Evolutionary conservation across 2,329 filamentous ascomycete species (phyloP), one percentile per base, ranked within the genome.

Genomic region (Apiospora koreana): DNA sequence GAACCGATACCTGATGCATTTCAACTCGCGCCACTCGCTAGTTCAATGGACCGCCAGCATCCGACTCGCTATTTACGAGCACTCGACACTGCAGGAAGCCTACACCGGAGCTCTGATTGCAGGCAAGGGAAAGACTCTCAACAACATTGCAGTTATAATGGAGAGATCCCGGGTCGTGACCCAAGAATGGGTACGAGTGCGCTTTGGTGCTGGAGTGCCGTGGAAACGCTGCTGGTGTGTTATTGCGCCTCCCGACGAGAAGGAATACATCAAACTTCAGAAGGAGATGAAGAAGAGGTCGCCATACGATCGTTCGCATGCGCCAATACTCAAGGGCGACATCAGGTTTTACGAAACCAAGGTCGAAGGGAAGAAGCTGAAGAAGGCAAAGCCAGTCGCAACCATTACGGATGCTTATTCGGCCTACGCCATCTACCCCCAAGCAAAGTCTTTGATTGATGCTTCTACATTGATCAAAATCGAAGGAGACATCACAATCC

Each of bases 141-240:
- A 98, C 84, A 96, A 94, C 78, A 98, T 98, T 78, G 92, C 92
- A 75, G 83, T 91, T 35, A 95, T 99, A 74, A 93, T 98, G 88
- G 94, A 97, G 75, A 90, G 93, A 65, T 88, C 92, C 25, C 91
- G 87, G 70, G 88, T 93, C 75, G 92, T 91, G 75, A 89, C 93
- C 50, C 94, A 97, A 79, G 94, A 97, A 78, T 99, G 96, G 96
- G 94, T 95, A 23, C 89, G 96, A 73, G 96, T 99, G 68, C 89
- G 96, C 71, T 99, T 99, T 77, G 96, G 96, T 50, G 95, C 96
- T 42, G 96, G 96, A 65, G 97, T 96, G 12, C 95, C 95, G 0
- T 99, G 96, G 96, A 91, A 93, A 78, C 92, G 95, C 48, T 99
- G 95, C 81, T 99, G 95, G 95, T 98, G 95, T 80, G 95, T 98